Evolutionary conservation across 371 early-diverging fungal species (phyloP).

Genomic region (Sporodiniella umbellata): DNA sequence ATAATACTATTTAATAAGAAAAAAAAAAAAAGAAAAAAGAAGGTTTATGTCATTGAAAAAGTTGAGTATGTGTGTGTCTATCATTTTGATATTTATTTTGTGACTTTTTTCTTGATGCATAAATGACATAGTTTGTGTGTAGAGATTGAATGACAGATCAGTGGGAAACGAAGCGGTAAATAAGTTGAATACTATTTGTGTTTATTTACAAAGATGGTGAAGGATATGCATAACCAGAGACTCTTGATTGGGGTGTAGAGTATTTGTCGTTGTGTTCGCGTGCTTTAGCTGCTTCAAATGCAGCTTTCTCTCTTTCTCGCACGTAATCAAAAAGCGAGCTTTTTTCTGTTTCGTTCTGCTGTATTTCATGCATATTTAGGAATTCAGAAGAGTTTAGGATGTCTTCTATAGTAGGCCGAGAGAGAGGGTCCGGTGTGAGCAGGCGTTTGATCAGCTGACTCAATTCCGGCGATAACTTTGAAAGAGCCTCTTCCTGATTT

Average conservation of each 20-base stretch:
- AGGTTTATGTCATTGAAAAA: neutral
- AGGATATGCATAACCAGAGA: neutral
- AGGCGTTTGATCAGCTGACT: constrained; percentile 58
- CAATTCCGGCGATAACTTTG: constrained; percentile 10
- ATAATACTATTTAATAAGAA: neutral
- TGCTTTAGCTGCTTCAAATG: neutral
- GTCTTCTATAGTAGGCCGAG: constrained; percentile 51
- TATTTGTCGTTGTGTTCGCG: neutral
- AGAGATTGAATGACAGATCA: too few species aligned
- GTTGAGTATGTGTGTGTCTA: neutral
- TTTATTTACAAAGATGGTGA: neutral
- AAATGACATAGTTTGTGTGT: too few species aligned
- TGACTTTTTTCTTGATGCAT: neutral
- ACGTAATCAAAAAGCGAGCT: constrained; percentile 7
- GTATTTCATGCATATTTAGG: neutral
- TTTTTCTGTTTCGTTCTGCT: neutral
- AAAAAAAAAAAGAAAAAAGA: neutral
- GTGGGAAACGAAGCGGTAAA: too few species aligned
- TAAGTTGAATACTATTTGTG: neutral
- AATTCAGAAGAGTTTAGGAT: constrained; percentile 12
- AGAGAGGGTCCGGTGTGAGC: constrained; percentile 54
- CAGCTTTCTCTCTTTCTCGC: constrained; percentile 1
- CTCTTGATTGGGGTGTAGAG: constrained; percentile 1
- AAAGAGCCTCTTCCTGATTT: constrained; percentile 29
- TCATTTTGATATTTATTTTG: neutral